Evolutionary conservation across 2,329 filamentous ascomycete genomes (phyloP).

Genomic region (Leptodontidium sp.): DNA sequence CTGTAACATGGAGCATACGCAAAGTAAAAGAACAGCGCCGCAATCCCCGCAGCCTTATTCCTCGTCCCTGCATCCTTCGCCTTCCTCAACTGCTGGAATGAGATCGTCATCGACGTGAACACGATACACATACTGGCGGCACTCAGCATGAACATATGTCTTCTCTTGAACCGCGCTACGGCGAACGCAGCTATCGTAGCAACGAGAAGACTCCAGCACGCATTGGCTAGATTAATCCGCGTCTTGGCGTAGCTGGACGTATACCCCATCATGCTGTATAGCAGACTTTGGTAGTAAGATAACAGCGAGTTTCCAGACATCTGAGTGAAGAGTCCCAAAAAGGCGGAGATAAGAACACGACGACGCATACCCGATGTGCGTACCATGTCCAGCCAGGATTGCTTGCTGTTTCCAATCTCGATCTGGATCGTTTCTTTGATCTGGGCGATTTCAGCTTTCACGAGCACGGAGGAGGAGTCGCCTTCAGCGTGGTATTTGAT

Average conservation of each 20-base stretch:
- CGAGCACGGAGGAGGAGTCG: slow-evolving; percentile 57
- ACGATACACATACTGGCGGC: slow-evolving; percentile 60
- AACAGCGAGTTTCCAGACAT: slow-evolving; percentile 57
- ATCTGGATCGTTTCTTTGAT: slow-evolving; percentile 63
- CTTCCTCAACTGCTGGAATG: slow-evolving; percentile 51
- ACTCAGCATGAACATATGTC: slow-evolving; percentile 61
- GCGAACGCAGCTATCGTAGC: slow-evolving; percentile 52
- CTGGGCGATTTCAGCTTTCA: slow-evolving; percentile 66
- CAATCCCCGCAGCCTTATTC: slow-evolving; percentile 34
- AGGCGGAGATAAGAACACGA: slow-evolving; percentile 56
- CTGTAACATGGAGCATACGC: slow-evolving; percentile 67
- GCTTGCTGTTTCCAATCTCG: slow-evolving; percentile 60
- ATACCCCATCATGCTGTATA: slow-evolving; percentile 56
- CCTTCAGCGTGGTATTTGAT: slow-evolving; percentile 61
- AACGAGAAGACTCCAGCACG: slow-evolving; percentile 55
- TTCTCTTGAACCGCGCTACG: slow-evolving; percentile 53
- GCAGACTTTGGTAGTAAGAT: slow-evolving; percentile 57
- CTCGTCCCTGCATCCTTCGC: slow-evolving; percentile 44
- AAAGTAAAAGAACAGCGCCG: slow-evolving; percentile 66
- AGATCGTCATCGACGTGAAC: slow-evolving; percentile 64
- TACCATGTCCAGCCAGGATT: slow-evolving; percentile 61
- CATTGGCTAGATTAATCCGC: slow-evolving; percentile 55
- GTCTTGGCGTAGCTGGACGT: slow-evolving; percentile 52
- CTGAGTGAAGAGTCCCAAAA: slow-evolving; percentile 62
- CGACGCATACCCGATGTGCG: slow-evolving; percentile 58